These are phyloP conservation scores for Obba rivulosa DNA, from an alignment of 768 basidiomycete species.

Conservation along the genomic window DNA sequence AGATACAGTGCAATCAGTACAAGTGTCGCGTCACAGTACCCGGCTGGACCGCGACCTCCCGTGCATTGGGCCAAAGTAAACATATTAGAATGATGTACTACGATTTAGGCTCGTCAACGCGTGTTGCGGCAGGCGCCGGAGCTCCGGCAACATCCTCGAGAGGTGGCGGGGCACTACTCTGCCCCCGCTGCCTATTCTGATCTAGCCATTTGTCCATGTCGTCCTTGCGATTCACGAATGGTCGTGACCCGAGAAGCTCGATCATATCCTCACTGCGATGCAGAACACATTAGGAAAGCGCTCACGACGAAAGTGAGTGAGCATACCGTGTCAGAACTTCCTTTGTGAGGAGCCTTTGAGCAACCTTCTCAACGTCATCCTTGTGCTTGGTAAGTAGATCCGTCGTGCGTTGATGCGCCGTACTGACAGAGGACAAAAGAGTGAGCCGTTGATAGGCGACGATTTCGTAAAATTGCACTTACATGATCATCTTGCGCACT, in stretches of 20 bases:
- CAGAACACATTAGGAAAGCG: not conserved
- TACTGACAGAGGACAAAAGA: slow-evolving; percentile 29
- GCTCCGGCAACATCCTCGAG: slow-evolving; percentile 44
- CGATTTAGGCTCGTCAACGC: slow-evolving; percentile 25
- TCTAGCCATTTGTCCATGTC: slow-evolving; percentile 99
- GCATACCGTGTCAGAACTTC: slow-evolving; percentile 90
- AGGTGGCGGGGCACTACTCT: slow-evolving; percentile 56
- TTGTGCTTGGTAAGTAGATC: slow-evolving; percentile 75
- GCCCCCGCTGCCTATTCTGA: slow-evolving; percentile 55
- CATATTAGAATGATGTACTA: slow-evolving; percentile 5
- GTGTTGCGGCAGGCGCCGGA: slow-evolving; percentile 41
- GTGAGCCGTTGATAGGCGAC: too few relatives aligned
- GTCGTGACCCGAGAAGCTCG: slow-evolving; percentile 72
- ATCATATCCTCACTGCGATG: slow-evolving; percentile 80
- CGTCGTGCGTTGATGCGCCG: slow-evolving; percentile 80
- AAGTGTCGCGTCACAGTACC: not conserved
- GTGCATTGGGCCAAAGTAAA: slow-evolving; percentile 10
- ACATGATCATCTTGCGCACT: slow-evolving; percentile 95
- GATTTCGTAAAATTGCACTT: slow-evolving; percentile 15
- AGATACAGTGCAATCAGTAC: slow-evolving; percentile 17
- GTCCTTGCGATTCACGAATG: slow-evolving; percentile 71
- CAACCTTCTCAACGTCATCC: slow-evolving; percentile 91
- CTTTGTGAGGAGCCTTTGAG: slow-evolving; percentile 83
- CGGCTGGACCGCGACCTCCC: slow-evolving; percentile 2
- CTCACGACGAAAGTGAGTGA: not conserved